Conservation (phyloP, 257 asterid species). For the Przewalskia tangutica region DNA sequence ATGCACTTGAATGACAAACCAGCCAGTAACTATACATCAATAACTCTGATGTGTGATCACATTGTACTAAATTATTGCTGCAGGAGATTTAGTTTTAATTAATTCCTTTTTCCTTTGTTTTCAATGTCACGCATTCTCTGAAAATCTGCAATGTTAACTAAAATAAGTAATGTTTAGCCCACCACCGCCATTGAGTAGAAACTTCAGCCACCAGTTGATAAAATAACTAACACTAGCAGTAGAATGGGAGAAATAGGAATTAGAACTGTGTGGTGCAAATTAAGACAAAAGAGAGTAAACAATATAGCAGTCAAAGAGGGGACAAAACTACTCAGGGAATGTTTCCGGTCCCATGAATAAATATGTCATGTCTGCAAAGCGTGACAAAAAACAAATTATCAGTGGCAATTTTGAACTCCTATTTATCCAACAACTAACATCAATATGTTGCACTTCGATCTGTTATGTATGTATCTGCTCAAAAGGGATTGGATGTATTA, state of each 20-base stretch:
- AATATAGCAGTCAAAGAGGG: conserved; percentile 21
- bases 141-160: background rate
- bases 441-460: conserved; percentile 29
- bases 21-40: background rate
- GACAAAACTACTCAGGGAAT: conserved; percentile 35
- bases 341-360: conserved; percentile 35
- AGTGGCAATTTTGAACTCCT: background rate
- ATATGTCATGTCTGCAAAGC: conserved; percentile 15
- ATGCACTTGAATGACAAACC: background rate
- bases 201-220: background rate
- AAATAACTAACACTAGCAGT: background rate
- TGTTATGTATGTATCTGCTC: background rate
- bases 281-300: background rate
- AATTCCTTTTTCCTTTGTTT: background rate
- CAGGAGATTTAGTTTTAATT: background rate
- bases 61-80: background rate
- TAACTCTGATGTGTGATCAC: background rate
- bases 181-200: background rate
- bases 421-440: conserved; percentile 27
- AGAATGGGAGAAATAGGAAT: no score
- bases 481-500: background rate
- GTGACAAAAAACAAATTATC: conserved; percentile 6
- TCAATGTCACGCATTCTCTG: background rate
- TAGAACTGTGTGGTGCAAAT: background rate
- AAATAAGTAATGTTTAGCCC: background rate